phyloP scores from a whole-genome alignment of 148 eudicot genomes.

The Nyssa sinensis region DNA sequence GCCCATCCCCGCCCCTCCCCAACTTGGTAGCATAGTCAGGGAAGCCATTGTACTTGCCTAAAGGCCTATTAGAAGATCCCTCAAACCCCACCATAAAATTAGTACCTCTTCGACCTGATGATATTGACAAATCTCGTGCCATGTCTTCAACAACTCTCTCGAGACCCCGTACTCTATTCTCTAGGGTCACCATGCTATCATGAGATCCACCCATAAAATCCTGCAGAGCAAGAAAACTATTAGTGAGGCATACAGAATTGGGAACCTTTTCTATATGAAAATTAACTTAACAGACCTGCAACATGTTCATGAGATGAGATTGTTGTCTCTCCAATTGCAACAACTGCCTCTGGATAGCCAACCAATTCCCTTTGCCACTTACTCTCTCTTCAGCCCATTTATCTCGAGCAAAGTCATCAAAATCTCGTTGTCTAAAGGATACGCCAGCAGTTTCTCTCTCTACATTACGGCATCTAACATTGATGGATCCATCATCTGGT shows the following conservation, averaged over 20 bases:
- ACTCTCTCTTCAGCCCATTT: constrained; percentile 42
- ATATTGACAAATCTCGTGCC: constrained; percentile 81
- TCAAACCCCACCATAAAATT: constrained; percentile 59
- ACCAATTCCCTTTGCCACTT: constrained; percentile 81
- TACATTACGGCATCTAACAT: constrained; percentile 15
- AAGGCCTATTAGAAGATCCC: constrained; percentile 62
- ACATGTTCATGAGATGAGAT: constrained; percentile 91
- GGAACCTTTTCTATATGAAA: neutral
- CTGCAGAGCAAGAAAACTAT: constrained; percentile 37
- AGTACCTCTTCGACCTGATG: constrained; percentile 66
- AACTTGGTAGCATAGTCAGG: constrained; percentile 54
- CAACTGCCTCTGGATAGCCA: constrained; percentile 91
- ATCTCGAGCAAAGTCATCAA: constrained; percentile 37
- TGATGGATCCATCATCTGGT: constrained; percentile 32
- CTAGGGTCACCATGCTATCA: constrained; percentile 89
- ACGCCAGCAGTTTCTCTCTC: constrained; percentile 29
- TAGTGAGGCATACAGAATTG: constrained; percentile 13
- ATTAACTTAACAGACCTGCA: constrained; percentile 61
- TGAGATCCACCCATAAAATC: constrained; percentile 99
- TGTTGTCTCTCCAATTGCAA: constrained; percentile 91
- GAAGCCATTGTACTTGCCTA: constrained; percentile 68
- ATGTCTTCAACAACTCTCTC: constrained; percentile 98
- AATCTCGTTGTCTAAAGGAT: constrained; percentile 40
- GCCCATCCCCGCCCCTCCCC: constrained; percentile 54
- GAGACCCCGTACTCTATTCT: constrained; percentile 88